A percentile compares a stretch with the other conserved stretches of the same genome.
phyloP scores from a whole-genome alignment of 1,284 basidiomycete species.

The Gomphus bonarii region DNA sequence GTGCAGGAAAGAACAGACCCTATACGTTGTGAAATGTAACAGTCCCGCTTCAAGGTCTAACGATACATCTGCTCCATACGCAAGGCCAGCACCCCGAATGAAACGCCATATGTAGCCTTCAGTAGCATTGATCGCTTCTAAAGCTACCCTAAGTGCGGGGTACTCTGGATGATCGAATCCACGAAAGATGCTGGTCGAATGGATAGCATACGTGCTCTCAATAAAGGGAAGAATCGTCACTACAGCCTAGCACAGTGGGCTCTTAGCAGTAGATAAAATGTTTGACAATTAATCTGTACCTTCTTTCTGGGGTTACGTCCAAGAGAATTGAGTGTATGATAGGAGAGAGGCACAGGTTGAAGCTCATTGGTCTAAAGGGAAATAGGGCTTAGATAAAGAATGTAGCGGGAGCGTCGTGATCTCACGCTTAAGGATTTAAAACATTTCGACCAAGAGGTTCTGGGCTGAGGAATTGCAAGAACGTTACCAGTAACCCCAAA shows the following conservation, averaged over 20 bases:
- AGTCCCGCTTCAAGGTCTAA: constrained; percentile 78
- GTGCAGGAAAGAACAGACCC: constrained; percentile 37
- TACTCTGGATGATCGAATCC: constrained; percentile 81
- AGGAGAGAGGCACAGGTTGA: constrained; percentile 57
- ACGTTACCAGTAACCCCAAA: constrained; percentile 88
- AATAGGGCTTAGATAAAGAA: neutral
- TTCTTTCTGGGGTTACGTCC: constrained; percentile 68
- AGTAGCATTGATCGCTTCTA: constrained; percentile 85
- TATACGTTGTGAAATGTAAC: constrained; percentile 73
- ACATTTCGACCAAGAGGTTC: constrained; percentile 61
- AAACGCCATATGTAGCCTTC: constrained; percentile 93
- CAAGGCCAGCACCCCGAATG: constrained; percentile 86
- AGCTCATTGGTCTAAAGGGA: constrained; percentile 43
- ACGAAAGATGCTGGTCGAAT: constrained; percentile 70
- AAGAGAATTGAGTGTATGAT: constrained; percentile 63
- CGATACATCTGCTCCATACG: constrained; percentile 82
- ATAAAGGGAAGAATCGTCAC: constrained; percentile 88
- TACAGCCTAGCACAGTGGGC: constrained; percentile 44
- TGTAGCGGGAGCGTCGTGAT: constrained; percentile 6
- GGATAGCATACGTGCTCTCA: constrained; percentile 84
- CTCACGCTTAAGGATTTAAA: constrained; percentile 58
- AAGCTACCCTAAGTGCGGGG: constrained; percentile 76
- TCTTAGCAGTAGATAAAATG: neutral
- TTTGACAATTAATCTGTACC: constrained; percentile 28
- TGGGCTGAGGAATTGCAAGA: constrained; percentile 58